Percentiles rank a stretch among this genome's conserved stretches.
Evolutionary conservation across 179 eudicot species (phyloP).

Genomic region (Beta lomatogona): DNA sequence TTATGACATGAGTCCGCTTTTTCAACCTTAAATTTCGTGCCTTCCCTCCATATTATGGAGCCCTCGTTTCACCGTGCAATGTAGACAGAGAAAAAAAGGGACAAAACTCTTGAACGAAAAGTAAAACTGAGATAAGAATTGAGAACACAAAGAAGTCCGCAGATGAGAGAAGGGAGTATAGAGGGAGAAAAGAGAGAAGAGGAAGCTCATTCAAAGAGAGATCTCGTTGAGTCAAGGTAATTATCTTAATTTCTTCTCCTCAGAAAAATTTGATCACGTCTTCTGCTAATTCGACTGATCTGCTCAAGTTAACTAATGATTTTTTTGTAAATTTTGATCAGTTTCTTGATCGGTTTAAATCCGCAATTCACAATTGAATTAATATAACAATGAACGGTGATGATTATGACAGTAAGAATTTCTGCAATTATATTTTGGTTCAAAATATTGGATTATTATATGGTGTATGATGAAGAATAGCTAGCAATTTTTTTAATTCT

Average conservation of each 20-base stretch:
- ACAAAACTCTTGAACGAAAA: not conserved
- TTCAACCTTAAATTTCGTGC: no score
- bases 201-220: conserved; percentile 1
- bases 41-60: no score
- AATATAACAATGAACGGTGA: not conserved
- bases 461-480: conserved; percentile 13
- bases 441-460: not conserved
- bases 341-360: conserved; percentile 6
- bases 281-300: not conserved
- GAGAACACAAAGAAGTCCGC: conserved; percentile 4
- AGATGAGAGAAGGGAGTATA: not conserved
- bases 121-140: not conserved
- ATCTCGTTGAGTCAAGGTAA: conserved; percentile 25
- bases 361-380: not conserved
- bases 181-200: not conserved
- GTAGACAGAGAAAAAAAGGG: not conserved
- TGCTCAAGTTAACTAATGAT: not conserved
- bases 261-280: conserved; percentile 3
- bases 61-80: no score
- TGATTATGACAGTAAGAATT: not conserved
- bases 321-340: not conserved
- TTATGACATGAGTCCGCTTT: no score
- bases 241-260: not conserved
- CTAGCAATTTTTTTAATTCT: not conserved
- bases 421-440: not conserved